Evolutionary conservation across 352 stramenopile species (phyloP), one percentile per base, ranked within the genome.

Genomic region (Phytophthora constricta): DNA sequence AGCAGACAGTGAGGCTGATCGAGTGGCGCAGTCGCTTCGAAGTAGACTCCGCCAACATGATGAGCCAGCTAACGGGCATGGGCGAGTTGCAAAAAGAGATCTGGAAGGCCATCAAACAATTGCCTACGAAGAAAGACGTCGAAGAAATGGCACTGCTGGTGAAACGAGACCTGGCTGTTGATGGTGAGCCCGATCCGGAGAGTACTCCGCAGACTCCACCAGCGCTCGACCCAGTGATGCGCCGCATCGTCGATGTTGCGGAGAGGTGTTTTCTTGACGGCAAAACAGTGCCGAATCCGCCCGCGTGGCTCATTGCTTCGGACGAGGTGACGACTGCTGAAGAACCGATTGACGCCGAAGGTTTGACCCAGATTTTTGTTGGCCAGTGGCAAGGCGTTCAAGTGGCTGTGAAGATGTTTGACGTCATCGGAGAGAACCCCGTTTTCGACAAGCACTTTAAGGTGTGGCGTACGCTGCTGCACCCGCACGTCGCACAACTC

Each of bases 381-480:
- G 65, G 60, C 1, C 25, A 62, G 33, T 77, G 70, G 65, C 65
- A 77, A 14, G 70, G 64, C 10, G 59, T 54, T 13, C 23, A 22
- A 42, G 64, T 73, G 20, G 70, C 64, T 25, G 48, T 77, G 27
- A 77, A 77, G 56, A 70, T 62, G 28, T 73, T 68, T 20, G 17
- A 47, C 5, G 17, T 68, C 3, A 13, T 64, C 8, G 70, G 37
- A 3, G 65, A 74, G 16, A 74, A 34, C 42, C 70, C 55, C 0
- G 65, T 77, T 7, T 70, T 77, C 26, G 46, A 77, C 41, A 77
- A 77, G 33, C 65, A 77, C 41, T 70, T 68, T 10, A 19, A 34
- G 0, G 48, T 77, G 1, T 77, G 70, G 70, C 48, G 50, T 1
- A 66, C 23, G 0, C 41, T 77, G 17, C 20, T 68, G n/a, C 70